Conservation (phyloP, 2,329 filamentous ascomycete genomes). For the Gnomoniopsis sp. region DNA sequence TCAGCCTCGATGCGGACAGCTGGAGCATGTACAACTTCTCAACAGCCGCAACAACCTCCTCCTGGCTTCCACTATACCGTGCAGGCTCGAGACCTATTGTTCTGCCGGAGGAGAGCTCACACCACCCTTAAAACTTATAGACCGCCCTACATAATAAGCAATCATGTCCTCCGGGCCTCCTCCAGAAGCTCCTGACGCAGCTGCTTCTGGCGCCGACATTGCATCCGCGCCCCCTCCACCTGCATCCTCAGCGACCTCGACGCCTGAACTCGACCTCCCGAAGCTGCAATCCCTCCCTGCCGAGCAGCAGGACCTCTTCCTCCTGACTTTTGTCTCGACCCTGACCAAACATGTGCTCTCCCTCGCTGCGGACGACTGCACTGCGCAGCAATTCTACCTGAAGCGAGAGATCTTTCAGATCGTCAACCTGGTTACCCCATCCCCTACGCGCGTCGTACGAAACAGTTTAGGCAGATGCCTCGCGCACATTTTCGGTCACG, state of each 20-base stretch:
- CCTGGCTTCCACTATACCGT: neutral
- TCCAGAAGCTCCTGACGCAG: constrained; percentile 18
- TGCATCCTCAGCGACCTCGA: constrained; percentile 32
- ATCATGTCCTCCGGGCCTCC: constrained; percentile 20
- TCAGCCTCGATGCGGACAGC: constrained; percentile 15
- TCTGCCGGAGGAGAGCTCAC: constrained; percentile 9
- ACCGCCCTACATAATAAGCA: neutral
- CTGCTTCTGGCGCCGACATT: constrained; percentile 27
- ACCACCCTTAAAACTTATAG: constrained; percentile 1
- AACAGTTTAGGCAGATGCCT: constrained; percentile 86
- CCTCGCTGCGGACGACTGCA: constrained; percentile 75
- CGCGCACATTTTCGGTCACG: constrained; percentile 75
- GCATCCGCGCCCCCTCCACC: constrained; percentile 24
- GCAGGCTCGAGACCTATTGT: neutral
- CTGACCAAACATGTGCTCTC: constrained; percentile 75
- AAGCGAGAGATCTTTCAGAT: constrained; percentile 95
- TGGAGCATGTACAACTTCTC: constrained; percentile 7
- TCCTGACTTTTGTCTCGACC: constrained; percentile 82
- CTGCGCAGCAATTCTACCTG: constrained; percentile 83
- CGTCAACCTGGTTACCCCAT: constrained; percentile 75
- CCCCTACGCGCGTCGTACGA: constrained; percentile 82
- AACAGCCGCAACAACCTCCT: neutral
- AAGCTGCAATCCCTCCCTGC: constrained; percentile 87
- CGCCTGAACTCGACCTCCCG: constrained; percentile 78
- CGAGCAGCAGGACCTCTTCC: constrained; percentile 93